Evolutionary conservation across 2,329 filamentous ascomycete genomes (phyloP), one percentile per base, ranked within the genome.

Genomic region (Colletotrichum lindemuthianum): DNA sequence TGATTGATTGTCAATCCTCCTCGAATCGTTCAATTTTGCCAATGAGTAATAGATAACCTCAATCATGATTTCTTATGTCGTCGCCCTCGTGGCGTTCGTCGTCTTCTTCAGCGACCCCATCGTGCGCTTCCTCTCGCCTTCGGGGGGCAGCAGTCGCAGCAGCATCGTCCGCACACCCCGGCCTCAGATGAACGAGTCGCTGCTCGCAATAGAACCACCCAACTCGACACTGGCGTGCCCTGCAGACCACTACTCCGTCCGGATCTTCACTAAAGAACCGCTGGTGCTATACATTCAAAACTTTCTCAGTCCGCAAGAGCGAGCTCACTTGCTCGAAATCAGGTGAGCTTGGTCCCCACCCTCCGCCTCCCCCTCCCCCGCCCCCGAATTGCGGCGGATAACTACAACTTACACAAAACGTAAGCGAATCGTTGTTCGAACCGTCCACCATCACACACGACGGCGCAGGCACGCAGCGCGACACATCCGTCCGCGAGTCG

Each of bases 231-330:
- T 71, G 55, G 71, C 69, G 8, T 85, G 82, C 58, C 70, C 72
- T 0, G 70, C 74, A 2, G 78, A 84, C 63, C 67, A 75, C 2
- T 84, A 85, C 70, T 73, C 75, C 1, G 78, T 83, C 45, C 81
- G 83, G 59, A 76, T 86, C 32, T 71, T 82, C 60, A 84, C 78
- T 48, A 78, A 80, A 58, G 80, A 81, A 59, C 84, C 85, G 16
- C 71, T 87, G 41, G 82, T 87, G 2, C 69, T 87, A 4, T 87
- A 87, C 65, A 73, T 87, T 11, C 82, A 86, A 72, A 76, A 79
- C 15, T 87, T 87, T 68, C 67, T 87, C 57, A 78, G 75, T 12
- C 65, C 68, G 8, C 73, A 72, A 4, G 84, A 87, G 71, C 77
- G 79, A 52, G 65, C 68, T 37, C 81, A 85, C 68, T 71, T 87